Evolutionary conservation across 2,329 filamentous ascomycete species (phyloP), one percentile per base, ranked within the genome.

Genomic region (Thielaviopsis populi): DNA sequence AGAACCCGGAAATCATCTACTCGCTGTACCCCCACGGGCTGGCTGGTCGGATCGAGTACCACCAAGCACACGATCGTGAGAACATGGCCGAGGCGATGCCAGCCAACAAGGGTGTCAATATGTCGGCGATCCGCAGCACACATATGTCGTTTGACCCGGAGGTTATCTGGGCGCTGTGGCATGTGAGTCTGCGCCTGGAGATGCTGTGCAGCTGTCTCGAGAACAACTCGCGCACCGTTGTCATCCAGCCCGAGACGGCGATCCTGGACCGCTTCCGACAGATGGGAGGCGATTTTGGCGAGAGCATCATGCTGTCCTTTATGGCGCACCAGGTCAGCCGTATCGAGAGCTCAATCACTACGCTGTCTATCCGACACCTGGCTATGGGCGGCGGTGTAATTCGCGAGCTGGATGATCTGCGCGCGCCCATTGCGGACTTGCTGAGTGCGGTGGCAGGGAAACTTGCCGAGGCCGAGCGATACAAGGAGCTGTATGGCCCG

Each of bases 1-100:
- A 99, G 74, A 99, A 99, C 71, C 92, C 94, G 0, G 94, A 99
- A 73, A 87, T 91, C 66, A 87, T 99, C 69, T 97, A 96, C 75
- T 85, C 95, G 65, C 88, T 99, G 73, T 99, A 96, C 72, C 92
- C 94, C 1, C 91, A 96, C 72, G 83, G 87, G 0, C 82, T 99
- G 40, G 84, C 88, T 13, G 90, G 89, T 46, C 87, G 94, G 66
- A 85, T 91, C 66, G 82, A 87, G 15, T 81, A 86, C 43, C 88
- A 91, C 68, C 67, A 73, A 73, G 30, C 72, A 73, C 40, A 73
- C 74, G 68, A 53, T 19, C 54, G 48, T 1, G 64, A 59, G 27
- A 40, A 22, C 27, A 37, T 17, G 30, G 41, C 53, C 22, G 43
- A 61, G 40, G 80, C 83, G 68, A 84, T 83, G 13, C 83, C 84